Evolutionary conservation across 768 basidiomycete genomes (phyloP).

Genomic region (Podaxis sp.): DNA sequence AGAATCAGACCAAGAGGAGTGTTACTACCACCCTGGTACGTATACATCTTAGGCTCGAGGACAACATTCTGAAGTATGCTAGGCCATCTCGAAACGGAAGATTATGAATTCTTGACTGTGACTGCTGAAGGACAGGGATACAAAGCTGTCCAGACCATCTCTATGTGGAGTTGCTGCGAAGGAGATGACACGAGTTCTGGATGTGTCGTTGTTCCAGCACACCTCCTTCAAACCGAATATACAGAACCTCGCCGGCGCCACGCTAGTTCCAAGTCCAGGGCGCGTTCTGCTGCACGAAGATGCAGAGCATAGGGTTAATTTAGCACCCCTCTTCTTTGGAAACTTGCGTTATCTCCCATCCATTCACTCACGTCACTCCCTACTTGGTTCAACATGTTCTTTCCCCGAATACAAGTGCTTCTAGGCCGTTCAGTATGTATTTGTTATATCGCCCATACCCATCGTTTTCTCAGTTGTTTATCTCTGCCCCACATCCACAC

Average conservation of each 20-base stretch:
- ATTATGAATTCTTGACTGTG: slow-evolving; percentile 42
- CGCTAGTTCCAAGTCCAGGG: not conserved
- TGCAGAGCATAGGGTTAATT: not conserved
- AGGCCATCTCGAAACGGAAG: slow-evolving; percentile 39
- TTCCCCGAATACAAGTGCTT: not conserved
- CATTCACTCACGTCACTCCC: not conserved
- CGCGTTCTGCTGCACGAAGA: not conserved
- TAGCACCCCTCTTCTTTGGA: not conserved
- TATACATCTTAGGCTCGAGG: not conserved
- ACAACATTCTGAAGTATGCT: not conserved
- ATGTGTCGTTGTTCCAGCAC: slow-evolving; percentile 26
- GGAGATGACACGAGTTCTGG: slow-evolving; percentile 40
- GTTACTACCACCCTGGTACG: slow-evolving; percentile 40
- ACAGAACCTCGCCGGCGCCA: not conserved
- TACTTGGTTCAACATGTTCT: not conserved
- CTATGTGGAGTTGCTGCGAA: slow-evolving; percentile 50
- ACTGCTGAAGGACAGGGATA: slow-evolving; percentile 32
- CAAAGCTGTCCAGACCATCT: slow-evolving; percentile 33
- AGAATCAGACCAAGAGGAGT: slow-evolving; percentile 13
- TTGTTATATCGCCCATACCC: not conserved
- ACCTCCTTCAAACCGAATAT: slow-evolving; percentile 13
- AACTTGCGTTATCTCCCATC: not conserved
- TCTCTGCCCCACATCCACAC: not conserved
- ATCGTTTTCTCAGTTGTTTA: not conserved
- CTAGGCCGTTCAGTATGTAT: not conserved